Percentiles rank a stretch among this genome's conserved stretches.
phyloP scores from a whole-genome alignment of 2,329 filamentous ascomycete genomes.

The Aureobasidium sp. region DNA sequence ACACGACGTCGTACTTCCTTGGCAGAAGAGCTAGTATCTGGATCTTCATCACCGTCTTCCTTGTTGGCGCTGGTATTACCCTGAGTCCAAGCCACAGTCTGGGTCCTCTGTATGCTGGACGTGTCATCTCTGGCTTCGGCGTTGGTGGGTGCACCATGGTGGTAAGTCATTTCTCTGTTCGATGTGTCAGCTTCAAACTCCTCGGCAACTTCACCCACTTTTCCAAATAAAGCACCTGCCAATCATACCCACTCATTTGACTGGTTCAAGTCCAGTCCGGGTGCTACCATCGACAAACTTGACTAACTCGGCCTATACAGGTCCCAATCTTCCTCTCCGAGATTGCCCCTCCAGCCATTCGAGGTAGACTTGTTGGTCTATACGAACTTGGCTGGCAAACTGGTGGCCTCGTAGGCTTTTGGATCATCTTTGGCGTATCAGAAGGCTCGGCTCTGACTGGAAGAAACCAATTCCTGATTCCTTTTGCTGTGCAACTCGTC shows the following conservation, averaged over 20 bases:
- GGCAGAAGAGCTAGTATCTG: conserved; percentile 62
- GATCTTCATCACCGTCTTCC: conserved; percentile 56
- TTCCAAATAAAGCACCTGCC: neutral
- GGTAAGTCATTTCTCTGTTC: conserved; percentile 20
- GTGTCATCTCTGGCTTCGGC: conserved; percentile 51
- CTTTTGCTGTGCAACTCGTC: conserved; percentile 58
- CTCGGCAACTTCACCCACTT: neutral
- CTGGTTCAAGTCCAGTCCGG: too few species aligned
- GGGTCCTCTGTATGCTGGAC: conserved; percentile 51
- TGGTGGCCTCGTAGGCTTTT: conserved; percentile 46
- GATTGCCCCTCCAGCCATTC: conserved; percentile 50
- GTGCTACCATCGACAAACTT: neutral
- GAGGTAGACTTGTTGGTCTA: conserved; percentile 52
- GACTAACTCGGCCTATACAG: neutral
- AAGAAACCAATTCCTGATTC: conserved; percentile 41
- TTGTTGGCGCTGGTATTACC: conserved; percentile 66
- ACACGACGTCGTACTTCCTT: conserved; percentile 57
- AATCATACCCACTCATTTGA: neutral
- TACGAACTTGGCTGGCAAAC: conserved; percentile 54
- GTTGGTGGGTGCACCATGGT: conserved; percentile 51
- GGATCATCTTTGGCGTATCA: conserved; percentile 43
- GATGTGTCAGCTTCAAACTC: neutral
- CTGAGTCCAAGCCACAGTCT: conserved; percentile 56
- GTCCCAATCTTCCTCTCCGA: conserved; percentile 55
- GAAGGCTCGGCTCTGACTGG: conserved; percentile 35